Base-by-base conservation (phyloP, 2,329 filamentous ascomycete species). In the Paecilomyces sp. region DNA sequence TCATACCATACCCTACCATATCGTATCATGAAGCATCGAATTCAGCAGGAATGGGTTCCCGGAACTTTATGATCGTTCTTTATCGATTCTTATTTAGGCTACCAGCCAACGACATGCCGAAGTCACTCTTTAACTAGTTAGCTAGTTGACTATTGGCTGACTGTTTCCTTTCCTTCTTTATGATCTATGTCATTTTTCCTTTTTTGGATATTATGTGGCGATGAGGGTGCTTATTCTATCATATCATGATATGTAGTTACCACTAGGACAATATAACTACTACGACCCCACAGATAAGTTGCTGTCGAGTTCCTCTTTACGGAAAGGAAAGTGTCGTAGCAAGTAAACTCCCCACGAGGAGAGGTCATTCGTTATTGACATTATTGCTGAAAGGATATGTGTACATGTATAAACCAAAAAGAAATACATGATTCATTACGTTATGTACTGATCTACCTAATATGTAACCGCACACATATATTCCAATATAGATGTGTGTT, bases 391-490 rank as follows among this genome's bases (percentile, higher is more conserved):
- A 22, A 22, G 22, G 22, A 22, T 22, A 22, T 22, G 22, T 22
- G 22, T 22, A 22, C 2, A 22, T 22, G 22, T 22, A 28, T 28
- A 28, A 28, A 28, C 25, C 25, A 28, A 28, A 28, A 28, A 28
- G 25, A 57, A 47, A 57, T 24, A 60, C n/a, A 34, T 34, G 55
- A 28, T 47, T 60, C 41, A 54, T 53, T 30, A 57, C 36, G 24
- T 25, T 57, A 25, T 58, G 56, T 58, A n/a, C 13, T 41, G 6
- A 3, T 15, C 36, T 41, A 41, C n/a, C 36, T 41, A 41, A n/a
- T 15, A n/a, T 41, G n/a, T 15, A 12, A 36, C 15, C 12, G 22
- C n/a, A 41, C 13, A 41, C 36, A 41, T 41, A 41, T 3, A n/a
- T 7, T 8, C 31, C 8, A 33, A 12, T 41, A 2, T 41, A 15